Base-by-base conservation (phyloP, 768 basidiomycete genomes). In the Termitomyces sp. region DNA sequence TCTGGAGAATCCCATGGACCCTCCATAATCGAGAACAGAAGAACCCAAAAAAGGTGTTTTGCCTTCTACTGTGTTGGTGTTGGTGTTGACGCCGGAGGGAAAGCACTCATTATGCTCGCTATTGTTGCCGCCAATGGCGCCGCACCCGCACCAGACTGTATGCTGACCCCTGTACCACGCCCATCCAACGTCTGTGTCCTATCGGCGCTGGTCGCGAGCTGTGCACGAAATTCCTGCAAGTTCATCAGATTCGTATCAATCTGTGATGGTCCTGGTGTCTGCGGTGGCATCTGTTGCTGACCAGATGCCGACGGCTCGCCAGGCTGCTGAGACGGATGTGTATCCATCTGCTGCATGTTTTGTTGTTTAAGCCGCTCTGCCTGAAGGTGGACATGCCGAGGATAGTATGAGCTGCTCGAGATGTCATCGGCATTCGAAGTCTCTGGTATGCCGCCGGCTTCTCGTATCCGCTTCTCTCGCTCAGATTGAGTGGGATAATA, bases 61-160 rank as follows among this genome's bases (percentile, higher is more conserved):
- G 19, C 29, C 1, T 27, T 38, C 40, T 57, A 62, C n/a, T 65
- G 58, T n/a, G 56, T 48, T 14, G 61, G 61, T 12, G 54, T 27
- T 21, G 61, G 31, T 6, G 44, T 60, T 21, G 53, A 62, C 9
- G 63, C 62, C 1, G 73, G 67, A 9, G 83, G 77, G 66, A 86
- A 87, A n/a, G 85, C 85, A 62, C 85, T 82, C 85, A 89, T 83
- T 60, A 89, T 86, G 58, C 80, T 83, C 34, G 84, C 87, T 66
- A 87, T 82, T 53, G 84, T 80, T 27, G 84, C 73, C 2, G 83
- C 78, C 9, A 80, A 72, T 0, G 74, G 62, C 21, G 68, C 69
- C 23, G 71, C 63, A 32, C 66, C 54, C 31, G 68, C 38, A 27
- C 68, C 56, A 38, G 48, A 63, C 56, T 2, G 59, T 32, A 14